Base-by-base conservation (phyloP, 2,329 filamentous ascomycete genomes). In the Didymellaceae sp. region DNA sequence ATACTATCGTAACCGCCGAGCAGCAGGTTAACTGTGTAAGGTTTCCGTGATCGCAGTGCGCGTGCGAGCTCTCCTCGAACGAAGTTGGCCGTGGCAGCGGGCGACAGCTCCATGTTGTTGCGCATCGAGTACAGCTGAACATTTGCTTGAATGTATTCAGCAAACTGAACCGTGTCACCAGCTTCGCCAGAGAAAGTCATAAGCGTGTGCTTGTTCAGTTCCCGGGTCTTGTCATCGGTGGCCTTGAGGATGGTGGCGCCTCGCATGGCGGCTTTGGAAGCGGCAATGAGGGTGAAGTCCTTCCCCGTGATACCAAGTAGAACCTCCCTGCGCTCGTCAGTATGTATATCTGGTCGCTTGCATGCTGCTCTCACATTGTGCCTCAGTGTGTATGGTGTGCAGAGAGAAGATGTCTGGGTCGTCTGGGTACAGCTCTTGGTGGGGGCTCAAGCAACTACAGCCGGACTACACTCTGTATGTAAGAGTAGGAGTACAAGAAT, bases 131-230 rank as follows among this genome's bases (percentile, higher is more conserved):
- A 99, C 72, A 99, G 88, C 78, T 96, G 91, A 58, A 94, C 87
- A 77, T 99, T 99, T 74, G 93, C 92, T 84, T 97, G 92, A 75
- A 99, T 95, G 80, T 93, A 99, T 80, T 99, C 94, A 74, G 95
- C 90, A 75, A 99, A 99, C 87, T 99, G 93, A 57, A 97, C 92
- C 96, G 72, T 97, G 74, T 99, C 94, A 68, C 94, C 94, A 55
- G 95, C 89, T 79, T 99, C 94, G 71, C 94, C 94, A 9, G 90
- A 93, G 77, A 91, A 97, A 17, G 94, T 92, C 83, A 99, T 89
- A 66, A 99, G 78, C 7, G 91, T 97, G 78, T 96, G 87, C 79
- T 94, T 88, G 83, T 96, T 99, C 65, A 99, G 81, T 62, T 84
- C 79, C 74, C 91, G 86, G 60, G 94, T 99, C 85, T 99, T 99